Conservation (phyloP, 768 basidiomycete species). For the Leucocoprinus birnbaumii region DNA sequence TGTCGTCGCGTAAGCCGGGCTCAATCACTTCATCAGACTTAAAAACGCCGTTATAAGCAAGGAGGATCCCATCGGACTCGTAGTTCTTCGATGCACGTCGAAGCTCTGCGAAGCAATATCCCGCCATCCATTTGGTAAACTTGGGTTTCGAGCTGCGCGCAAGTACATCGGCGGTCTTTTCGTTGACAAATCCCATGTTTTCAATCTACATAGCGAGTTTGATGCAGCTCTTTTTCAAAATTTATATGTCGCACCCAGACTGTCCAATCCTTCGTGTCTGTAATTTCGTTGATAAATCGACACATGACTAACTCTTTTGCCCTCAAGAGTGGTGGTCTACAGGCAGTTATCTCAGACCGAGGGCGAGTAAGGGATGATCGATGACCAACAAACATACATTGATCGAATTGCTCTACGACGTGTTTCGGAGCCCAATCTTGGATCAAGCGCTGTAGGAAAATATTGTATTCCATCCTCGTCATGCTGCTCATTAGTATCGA, state of each 20-base stretch:
- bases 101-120: slow-evolving; percentile 22
- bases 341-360: background rate
- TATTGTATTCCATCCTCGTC: too few relatives aligned
- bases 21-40: slow-evolving; percentile 29
- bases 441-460: too few relatives aligned
- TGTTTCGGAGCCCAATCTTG: too few relatives aligned
- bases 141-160: background rate
- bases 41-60: slow-evolving; percentile 16
- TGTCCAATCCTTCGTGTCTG: slow-evolving; percentile 31
- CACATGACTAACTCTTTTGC: slow-evolving; percentile 31
- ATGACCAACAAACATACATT: too few relatives aligned
- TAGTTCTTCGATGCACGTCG: slow-evolving; percentile 18
- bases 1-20: slow-evolving; percentile 12
- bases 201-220: background rate
- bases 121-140: slow-evolving; percentile 16
- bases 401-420: too few relatives aligned
- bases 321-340: slow-evolving; percentile 10
- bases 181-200: slow-evolving; percentile 15
- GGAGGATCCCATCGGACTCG: slow-evolving; percentile 14
- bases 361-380: too few relatives aligned
- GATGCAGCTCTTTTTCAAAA: background rate
- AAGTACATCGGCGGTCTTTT: slow-evolving; percentile 15
- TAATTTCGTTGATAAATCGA: slow-evolving; percentile 30
- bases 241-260: slow-evolving; percentile 20
- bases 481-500: too few relatives aligned